Evolutionary conservation across 768 basidiomycete genomes (phyloP).

Genomic region (Suillus subluteus): DNA sequence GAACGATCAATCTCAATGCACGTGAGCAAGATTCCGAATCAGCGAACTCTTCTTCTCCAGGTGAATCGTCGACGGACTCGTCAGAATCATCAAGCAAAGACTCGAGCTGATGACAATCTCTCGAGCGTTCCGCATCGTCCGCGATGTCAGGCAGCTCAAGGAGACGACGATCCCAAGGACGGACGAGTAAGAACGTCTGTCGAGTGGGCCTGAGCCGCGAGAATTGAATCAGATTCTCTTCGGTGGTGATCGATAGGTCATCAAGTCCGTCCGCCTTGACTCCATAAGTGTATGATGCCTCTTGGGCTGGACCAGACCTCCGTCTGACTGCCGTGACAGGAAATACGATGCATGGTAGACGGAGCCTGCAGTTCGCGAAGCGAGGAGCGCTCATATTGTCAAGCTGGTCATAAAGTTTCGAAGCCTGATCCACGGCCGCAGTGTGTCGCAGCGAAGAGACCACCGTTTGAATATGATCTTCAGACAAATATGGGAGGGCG

Average conservation of each 20-base stretch:
- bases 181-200: background rate
- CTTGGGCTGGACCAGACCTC: background rate
- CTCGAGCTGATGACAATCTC: background rate
- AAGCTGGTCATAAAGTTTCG: too few relatives aligned
- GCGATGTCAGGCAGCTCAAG: background rate
- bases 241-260: background rate
- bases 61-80: too few relatives aligned
- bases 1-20: background rate
- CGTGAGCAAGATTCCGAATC: background rate
- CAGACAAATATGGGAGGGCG: background rate
- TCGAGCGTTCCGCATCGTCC: background rate
- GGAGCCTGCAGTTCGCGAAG: too few relatives aligned
- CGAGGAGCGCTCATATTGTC: too few relatives aligned
- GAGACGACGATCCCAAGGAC: background rate
- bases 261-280: background rate
- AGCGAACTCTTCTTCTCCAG: background rate
- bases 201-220: background rate
- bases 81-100: too few relatives aligned
- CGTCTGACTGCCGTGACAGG: background rate
- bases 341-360: background rate
- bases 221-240: background rate
- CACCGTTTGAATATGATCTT: background rate
- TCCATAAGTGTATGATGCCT: background rate
- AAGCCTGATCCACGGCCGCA: too few relatives aligned
- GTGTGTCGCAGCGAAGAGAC: background rate